Base-by-base conservation (phyloP, 192 early-diverging fungal species). In the Geosiphon pyriformis region DNA sequence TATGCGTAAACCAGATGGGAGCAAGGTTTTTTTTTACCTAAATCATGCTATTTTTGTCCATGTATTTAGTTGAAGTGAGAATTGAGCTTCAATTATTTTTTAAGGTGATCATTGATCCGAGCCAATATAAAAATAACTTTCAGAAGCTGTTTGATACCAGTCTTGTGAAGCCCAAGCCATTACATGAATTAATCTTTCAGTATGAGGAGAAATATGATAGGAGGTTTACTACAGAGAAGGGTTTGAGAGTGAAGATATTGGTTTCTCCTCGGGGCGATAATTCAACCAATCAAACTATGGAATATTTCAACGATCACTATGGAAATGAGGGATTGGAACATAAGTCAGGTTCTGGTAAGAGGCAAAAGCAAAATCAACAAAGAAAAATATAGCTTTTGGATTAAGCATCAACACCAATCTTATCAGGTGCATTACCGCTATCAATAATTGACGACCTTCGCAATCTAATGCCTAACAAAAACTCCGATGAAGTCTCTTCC, bases 1-100 rank as follows among this genome's bases (percentile, higher is more conserved):
- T n/a, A 50, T 88, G 25, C 70, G 76, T 26, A 83, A 72, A 66
- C 70, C 34, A 10, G 48, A 63, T 51, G 48, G 61, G 27, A 63
- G 22, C 2, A 52, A 48, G 61, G 61, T 63, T 42, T 23, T 27
- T 17, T 20, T 33, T 52, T 25, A 8, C 26, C 20, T 23, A 22
- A n/a, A n/a, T n/a, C n/a, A 42, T 10, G 37, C 15, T 42, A 42
- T 10, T 42, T 42, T 42, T 42, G 15, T 42, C n/a, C n/a, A n/a
- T n/a, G n/a, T n/a, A n/a, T n/a, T n/a, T n/a, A n/a, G n/a, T n/a
- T n/a, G n/a, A n/a, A n/a, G n/a, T n/a, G n/a, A n/a, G n/a, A n/a
- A n/a, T n/a, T n/a, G n/a, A 12, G 27, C 23, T 20, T 55, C 23
- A 29, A 32, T 30, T n/a, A 15, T 30, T 22, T 30, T 15, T 51